Conservation (phyloP, 108 stramenopile species). For the Epipyxis sp. region DNA sequence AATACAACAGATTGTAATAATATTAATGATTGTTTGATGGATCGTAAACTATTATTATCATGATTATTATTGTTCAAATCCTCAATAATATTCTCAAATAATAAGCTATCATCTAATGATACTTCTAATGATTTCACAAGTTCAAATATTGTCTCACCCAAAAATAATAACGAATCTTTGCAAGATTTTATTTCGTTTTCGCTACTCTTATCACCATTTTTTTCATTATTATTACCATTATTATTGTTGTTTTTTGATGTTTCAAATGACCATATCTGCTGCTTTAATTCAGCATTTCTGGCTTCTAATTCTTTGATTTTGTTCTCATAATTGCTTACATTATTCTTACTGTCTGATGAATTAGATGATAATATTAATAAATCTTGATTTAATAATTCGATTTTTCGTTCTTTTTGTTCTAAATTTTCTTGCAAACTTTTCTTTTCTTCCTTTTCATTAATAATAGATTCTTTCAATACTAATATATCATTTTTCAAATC, state of each 20-base stretch:
- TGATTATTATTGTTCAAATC: background rate
- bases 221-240: background rate
- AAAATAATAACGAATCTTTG: no score
- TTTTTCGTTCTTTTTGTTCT: conserved; percentile 1
- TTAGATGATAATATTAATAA: background rate
- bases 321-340: background rate
- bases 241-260: background rate
- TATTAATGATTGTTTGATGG: background rate
- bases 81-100: background rate
- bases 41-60: background rate
- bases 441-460: background rate
- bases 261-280: background rate
- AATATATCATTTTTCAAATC: background rate
- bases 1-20: background rate
- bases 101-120: no score
- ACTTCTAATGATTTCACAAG: background rate
- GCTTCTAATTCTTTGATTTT: background rate
- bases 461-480: background rate
- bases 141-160: background rate
- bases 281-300: background rate
- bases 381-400: conserved; percentile 1
- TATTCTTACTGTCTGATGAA: background rate
- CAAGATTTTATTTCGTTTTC: no score
- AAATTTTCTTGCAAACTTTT: background rate
- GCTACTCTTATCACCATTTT: background rate